Evolutionary conservation across 2,329 filamentous ascomycete genomes (phyloP).

Genomic region (Botrytis sinoallii): DNA sequence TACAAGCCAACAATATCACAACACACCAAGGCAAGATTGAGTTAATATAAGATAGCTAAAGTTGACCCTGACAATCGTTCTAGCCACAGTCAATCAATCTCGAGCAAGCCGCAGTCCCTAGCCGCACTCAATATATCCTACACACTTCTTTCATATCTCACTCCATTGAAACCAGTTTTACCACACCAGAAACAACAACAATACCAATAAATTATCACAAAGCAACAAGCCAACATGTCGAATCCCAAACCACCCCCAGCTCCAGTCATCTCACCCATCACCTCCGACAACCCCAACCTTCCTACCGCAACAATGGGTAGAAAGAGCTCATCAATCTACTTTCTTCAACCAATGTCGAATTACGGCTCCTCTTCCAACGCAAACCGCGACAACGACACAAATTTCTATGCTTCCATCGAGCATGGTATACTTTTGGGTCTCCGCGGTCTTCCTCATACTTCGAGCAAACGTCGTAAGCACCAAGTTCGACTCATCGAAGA

Average conservation of each 20-base stretch:
- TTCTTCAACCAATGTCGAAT: background rate
- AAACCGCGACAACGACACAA: background rate
- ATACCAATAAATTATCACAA: no score
- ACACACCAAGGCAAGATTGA: background rate
- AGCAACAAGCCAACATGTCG: background rate
- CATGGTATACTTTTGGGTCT: background rate
- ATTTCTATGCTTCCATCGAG: background rate
- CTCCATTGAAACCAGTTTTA: background rate
- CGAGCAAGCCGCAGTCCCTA: background rate
- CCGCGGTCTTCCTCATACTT: background rate
- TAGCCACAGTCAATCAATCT: background rate
- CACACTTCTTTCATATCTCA: no score
- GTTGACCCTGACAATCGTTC: background rate
- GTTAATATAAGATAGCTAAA: background rate
- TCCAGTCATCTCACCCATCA: background rate
- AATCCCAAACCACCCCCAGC: background rate
- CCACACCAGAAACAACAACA: background rate
- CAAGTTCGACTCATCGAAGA: background rate
- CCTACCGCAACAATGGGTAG: background rate
- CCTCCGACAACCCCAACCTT: background rate
- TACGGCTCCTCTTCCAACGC: background rate
- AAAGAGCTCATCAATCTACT: background rate
- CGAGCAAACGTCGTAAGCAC: background rate
- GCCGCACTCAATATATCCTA: background rate
- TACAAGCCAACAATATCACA: background rate